These are phyloP conservation scores for Yamadazyma insecticola DNA, from an alignment of 805 yeast species.

Conservation along the genomic window DNA sequence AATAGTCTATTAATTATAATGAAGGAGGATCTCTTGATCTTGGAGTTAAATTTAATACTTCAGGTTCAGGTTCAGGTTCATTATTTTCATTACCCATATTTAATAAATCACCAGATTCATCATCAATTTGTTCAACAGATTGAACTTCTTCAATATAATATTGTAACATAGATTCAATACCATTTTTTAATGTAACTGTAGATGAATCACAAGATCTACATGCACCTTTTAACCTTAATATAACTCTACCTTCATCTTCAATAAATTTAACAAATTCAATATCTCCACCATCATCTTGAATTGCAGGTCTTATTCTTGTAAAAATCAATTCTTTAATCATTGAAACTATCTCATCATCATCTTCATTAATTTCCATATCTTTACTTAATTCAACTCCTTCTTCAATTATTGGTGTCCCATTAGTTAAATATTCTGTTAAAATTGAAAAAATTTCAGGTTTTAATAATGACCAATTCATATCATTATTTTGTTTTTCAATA, in stretches of 20 bases:
- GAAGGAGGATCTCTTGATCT: constrained; percentile 25
- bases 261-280: constrained; percentile 57
- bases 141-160: constrained; percentile 66
- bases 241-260: constrained; percentile 54
- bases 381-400: constrained; percentile 18
- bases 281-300: constrained; percentile 76
- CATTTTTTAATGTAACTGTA: constrained; percentile 61
- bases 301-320: constrained; percentile 68
- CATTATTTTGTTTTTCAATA: constrained; percentile 54
- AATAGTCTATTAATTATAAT: no score
- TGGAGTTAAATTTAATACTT: constrained; percentile 15
- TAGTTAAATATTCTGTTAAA: constrained; percentile 50
- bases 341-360: constrained; percentile 61
- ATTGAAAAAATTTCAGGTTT: constrained; percentile 65
- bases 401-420: constrained; percentile 53
- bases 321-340: constrained; percentile 68
- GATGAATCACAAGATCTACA: constrained; percentile 70
- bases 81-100: constrained; percentile 7
- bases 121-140: constrained; percentile 50
- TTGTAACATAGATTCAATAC: constrained; percentile 67
- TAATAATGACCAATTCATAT: constrained; percentile 53
- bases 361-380: constrained; percentile 47
- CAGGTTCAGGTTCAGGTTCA: constrained; percentile 4
- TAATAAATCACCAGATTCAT: constrained; percentile 16
- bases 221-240: constrained; percentile 60